Evolutionary conservation across 1,284 basidiomycete genomes (phyloP).

Genomic region (Hortiboletus rubellus): DNA sequence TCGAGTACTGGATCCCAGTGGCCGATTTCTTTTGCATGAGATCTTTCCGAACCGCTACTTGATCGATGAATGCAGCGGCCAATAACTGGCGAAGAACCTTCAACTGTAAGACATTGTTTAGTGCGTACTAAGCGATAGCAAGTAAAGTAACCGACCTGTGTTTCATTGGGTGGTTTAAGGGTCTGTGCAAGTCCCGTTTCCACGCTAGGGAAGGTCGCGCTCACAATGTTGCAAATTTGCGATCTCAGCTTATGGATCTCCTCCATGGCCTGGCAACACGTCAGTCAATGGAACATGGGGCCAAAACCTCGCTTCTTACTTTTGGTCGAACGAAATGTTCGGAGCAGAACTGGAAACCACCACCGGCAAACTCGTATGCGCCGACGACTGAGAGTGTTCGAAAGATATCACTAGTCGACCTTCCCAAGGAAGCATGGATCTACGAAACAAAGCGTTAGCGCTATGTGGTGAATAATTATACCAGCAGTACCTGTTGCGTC

Average conservation of each 20-base stretch:
- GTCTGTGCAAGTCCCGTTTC: conserved; percentile 60
- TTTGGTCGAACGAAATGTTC: conserved; percentile 93
- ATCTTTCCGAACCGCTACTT: conserved; percentile 92
- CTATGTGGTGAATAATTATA: neutral
- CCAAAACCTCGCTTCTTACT: conserved; percentile 43
- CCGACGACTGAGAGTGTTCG: conserved; percentile 90
- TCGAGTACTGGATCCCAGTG: conserved; percentile 71
- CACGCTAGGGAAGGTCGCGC: conserved; percentile 63
- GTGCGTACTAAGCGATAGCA: neutral
- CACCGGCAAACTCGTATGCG: conserved; percentile 92
- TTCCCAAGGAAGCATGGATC: conserved; percentile 81
- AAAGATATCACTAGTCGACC: conserved; percentile 87
- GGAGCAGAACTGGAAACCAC: conserved; percentile 77
- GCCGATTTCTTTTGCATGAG: conserved; percentile 58
- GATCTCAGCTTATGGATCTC: conserved; percentile 97
- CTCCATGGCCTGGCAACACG: conserved; percentile 83
- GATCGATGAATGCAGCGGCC: conserved; percentile 92
- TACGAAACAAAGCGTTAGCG: conserved; percentile 35
- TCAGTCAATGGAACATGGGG: neutral
- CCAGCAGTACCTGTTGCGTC: conserved; percentile 65
- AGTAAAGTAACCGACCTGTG: conserved; percentile 54
- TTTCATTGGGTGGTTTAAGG: conserved; percentile 69
- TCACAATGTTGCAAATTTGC: conserved; percentile 85
- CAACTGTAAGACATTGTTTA: conserved; percentile 49
- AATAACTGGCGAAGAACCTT: conserved; percentile 91